phyloP scores from a whole-genome alignment of 1,139 yeast genomes.

The Taiozyma sp. region DNA sequence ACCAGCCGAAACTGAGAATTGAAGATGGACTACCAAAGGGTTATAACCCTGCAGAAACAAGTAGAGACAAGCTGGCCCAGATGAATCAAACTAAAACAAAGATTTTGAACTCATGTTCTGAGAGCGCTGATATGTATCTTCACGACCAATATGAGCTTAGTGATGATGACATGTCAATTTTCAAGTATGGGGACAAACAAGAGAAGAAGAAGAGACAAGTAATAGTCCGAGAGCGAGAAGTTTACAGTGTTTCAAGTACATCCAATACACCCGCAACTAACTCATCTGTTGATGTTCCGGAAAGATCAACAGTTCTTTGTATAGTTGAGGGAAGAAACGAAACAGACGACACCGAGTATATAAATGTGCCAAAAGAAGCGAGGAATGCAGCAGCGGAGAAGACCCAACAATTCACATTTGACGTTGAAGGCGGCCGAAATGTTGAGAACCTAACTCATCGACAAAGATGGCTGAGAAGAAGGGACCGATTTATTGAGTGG shows the following conservation, averaged over 20 bases:
- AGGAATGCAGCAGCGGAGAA: background rate
- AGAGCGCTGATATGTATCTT: slow-evolving; percentile 8
- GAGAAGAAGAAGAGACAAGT: background rate
- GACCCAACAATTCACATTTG: background rate
- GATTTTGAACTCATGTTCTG: slow-evolving; percentile 4
- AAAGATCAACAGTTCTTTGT: background rate
- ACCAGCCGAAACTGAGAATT: background rate
- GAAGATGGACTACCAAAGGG: background rate
- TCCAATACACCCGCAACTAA: background rate
- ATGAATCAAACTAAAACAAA: background rate
- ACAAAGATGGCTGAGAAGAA: background rate
- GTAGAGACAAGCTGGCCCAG: background rate
- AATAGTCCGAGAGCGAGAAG: background rate
- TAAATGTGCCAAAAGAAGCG: background rate
- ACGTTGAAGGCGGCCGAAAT: background rate
- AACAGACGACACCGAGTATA: background rate
- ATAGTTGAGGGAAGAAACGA: background rate
- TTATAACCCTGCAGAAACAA: background rate
- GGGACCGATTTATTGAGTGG: background rate
- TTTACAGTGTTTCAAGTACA: background rate
- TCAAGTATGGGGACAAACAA: slow-evolving; percentile 4
- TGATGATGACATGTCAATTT: slow-evolving; percentile 16
- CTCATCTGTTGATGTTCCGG: background rate
- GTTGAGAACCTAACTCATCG: background rate
- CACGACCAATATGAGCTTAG: slow-evolving; percentile 13